Evolutionary conservation across 2,329 filamentous ascomycete genomes (phyloP).

Genomic region (Diaporthe longicolla): DNA sequence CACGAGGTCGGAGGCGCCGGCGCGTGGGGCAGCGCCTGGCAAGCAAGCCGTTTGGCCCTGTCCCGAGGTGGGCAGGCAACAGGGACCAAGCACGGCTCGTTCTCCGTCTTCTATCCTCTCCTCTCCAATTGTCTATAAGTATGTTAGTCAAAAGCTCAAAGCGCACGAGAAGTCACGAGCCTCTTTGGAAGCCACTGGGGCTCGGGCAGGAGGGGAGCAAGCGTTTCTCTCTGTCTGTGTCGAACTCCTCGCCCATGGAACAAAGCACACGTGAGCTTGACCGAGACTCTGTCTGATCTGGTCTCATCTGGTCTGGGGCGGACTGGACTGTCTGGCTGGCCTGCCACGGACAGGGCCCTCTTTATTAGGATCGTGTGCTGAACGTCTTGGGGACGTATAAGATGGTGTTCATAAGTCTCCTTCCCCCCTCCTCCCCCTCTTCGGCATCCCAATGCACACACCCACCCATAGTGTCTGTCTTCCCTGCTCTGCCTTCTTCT

Average conservation of each 20-base stretch:
- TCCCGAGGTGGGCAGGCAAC: background rate
- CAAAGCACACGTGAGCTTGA: constrained; percentile 31
- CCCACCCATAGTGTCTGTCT: background rate
- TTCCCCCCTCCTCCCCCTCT: background rate
- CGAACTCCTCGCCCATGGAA: constrained; percentile 3
- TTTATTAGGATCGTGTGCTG: background rate
- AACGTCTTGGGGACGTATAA: background rate
- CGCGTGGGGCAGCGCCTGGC: background rate
- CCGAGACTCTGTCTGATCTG: background rate
- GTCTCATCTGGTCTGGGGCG: background rate
- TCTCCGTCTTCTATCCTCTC: background rate
- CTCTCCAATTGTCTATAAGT: background rate
- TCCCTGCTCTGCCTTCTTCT: background rate
- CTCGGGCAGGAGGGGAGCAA: background rate
- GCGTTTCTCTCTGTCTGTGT: background rate
- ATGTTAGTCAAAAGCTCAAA: constrained; percentile 10
- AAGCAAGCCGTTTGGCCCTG: background rate
- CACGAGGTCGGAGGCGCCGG: background rate
- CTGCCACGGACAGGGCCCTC: constrained; percentile 12
- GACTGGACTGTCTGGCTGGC: background rate
- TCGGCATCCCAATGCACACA: background rate
- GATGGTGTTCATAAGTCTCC: constrained; percentile 16
- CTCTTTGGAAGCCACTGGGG: background rate
- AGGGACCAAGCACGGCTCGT: constrained; percentile 17
- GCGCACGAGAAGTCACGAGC: constrained; percentile 27